phyloP scores from a whole-genome alignment of 2,329 filamentous ascomycete species.

The Drechmeria coniospora region DNA sequence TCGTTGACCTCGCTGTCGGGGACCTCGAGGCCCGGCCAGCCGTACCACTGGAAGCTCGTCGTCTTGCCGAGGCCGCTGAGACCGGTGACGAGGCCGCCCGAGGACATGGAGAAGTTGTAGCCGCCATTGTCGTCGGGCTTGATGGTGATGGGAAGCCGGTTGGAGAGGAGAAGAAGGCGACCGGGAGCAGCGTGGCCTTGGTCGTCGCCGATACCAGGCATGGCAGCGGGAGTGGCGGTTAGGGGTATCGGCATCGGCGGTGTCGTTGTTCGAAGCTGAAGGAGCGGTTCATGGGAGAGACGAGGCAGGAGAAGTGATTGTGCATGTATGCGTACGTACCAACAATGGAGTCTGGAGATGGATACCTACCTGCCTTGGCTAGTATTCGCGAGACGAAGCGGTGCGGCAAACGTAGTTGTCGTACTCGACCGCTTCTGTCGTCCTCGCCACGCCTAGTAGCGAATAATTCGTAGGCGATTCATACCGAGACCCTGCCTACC shows the following conservation, averaged over 20 bases:
- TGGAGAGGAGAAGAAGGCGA: constrained; percentile 73
- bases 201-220: constrained; percentile 21
- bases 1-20: constrained; percentile 65
- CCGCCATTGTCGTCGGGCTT: constrained; percentile 83
- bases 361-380: too few species aligned
- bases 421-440: too few species aligned
- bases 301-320: not conserved
- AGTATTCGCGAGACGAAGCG: too few species aligned
- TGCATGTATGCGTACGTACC: too few species aligned
- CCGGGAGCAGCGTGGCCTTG: constrained; percentile 20
- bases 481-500: too few species aligned
- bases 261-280: not conserved
- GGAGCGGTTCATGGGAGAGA: too few species aligned
- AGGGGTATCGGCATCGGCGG: not conserved
- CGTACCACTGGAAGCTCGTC: constrained; percentile 95
- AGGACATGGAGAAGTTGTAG: constrained; percentile 93
- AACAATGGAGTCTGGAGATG: too few species aligned
- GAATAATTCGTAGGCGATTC: too few species aligned
- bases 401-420: too few species aligned
- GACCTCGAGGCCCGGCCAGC: constrained; percentile 88
- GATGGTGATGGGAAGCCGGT: constrained; percentile 91
- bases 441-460: too few species aligned
- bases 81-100: constrained; percentile 85
- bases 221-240: constrained; percentile 1
- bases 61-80: constrained; percentile 83